A percentile compares a stretch with the other conserved stretches of the same genome.
phyloP scores from a whole-genome alignment of 768 basidiomycete genomes.

The Suillus americanus region DNA sequence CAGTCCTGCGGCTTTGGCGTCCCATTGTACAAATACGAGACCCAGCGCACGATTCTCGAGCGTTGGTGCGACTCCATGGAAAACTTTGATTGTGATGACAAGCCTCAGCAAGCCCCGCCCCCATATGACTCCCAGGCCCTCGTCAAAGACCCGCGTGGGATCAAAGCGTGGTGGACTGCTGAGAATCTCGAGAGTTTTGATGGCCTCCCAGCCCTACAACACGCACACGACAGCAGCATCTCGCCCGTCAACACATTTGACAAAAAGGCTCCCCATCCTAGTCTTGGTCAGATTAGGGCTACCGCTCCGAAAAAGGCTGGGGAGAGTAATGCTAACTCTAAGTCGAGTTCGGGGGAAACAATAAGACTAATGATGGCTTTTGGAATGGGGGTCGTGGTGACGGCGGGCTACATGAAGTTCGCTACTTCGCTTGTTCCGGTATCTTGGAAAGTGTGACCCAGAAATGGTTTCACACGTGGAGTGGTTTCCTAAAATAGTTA shows the following conservation, averaged over 20 bases:
- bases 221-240: constrained; percentile 25
- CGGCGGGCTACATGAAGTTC: constrained; percentile 15
- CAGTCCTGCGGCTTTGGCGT: constrained; percentile 70
- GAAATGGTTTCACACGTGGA: not conserved
- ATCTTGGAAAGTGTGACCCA: not conserved
- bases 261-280: constrained; percentile 11
- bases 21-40: constrained; percentile 57
- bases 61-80: constrained; percentile 48
- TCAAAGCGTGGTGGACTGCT: constrained; percentile 54
- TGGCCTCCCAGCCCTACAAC: constrained; percentile 49
- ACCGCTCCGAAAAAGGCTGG: not conserved
- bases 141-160: constrained; percentile 35
- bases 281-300: not conserved
- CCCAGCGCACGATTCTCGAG: constrained; percentile 53
- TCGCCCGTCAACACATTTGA: constrained; percentile 22
- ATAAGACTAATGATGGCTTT: constrained; percentile 27
- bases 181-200: constrained; percentile 55
- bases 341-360: not conserved
- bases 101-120: not conserved
- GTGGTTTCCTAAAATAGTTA: not conserved
- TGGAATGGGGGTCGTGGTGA: constrained; percentile 26
- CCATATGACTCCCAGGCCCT: constrained; percentile 6
- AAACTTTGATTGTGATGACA: constrained; percentile 31
- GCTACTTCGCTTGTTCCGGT: constrained; percentile 1
- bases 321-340: not conserved